phyloP scores from a whole-genome alignment of 2,329 filamentous ascomycete species.

The Stagonosporopsis tanaceti region DNA sequence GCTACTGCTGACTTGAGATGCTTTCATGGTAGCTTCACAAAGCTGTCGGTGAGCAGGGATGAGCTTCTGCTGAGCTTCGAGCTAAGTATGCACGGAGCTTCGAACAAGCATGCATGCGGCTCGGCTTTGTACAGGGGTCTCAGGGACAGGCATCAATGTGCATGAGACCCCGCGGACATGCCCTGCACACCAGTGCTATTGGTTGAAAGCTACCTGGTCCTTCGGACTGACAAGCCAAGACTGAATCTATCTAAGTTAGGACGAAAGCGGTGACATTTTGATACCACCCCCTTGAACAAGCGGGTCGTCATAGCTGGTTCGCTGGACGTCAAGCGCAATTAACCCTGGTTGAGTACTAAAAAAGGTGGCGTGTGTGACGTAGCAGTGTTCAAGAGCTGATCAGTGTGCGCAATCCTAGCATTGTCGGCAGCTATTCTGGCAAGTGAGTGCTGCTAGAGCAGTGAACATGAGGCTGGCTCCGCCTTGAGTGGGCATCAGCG shows the following conservation, averaged over 20 bases:
- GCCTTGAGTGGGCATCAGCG: background rate
- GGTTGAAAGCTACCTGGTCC: background rate
- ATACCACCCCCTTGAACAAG: background rate
- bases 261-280: background rate
- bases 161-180: constrained; percentile 2
- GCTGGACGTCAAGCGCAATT: background rate
- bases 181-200: constrained; percentile 4
- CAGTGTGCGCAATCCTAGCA: background rate
- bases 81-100: constrained; percentile 10
- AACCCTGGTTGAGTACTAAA: too few species aligned
- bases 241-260: background rate
- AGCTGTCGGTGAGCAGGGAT: constrained; percentile 21
- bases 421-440: background rate
- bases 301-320: background rate
- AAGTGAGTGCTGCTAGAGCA: background rate
- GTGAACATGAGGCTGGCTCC: background rate
- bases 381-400: background rate
- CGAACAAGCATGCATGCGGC: constrained; percentile 20
- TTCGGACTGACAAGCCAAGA: background rate
- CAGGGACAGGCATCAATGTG: background rate
- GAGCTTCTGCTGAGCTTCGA: constrained; percentile 4
- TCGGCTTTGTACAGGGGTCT: background rate
- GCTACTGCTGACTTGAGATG: constrained; percentile 11
- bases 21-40: constrained; percentile 8
- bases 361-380: background rate